Percentiles rank a stretch among this genome's conserved stretches.
Conservation (phyloP, 2,329 filamentous ascomycete genomes). For the Esteya vermicola region DNA sequence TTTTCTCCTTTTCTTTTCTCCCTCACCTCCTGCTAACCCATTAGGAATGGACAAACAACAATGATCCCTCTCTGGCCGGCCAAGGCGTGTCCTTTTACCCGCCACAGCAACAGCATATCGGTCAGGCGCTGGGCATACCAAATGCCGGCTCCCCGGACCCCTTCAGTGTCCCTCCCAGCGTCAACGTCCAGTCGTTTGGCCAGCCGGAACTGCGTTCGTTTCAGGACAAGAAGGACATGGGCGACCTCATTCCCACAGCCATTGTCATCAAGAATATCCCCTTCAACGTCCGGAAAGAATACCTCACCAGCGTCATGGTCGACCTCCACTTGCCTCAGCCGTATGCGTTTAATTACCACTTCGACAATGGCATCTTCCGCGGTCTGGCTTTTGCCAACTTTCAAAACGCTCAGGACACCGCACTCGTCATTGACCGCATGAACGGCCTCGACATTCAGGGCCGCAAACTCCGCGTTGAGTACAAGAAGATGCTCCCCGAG, state of each 20-base stretch:
- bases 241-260: conserved; percentile 92
- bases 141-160: conserved; percentile 27
- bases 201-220: conserved; percentile 23
- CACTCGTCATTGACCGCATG: conserved; percentile 80
- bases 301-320: conserved; percentile 84
- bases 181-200: conserved; percentile 25
- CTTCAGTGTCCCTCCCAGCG: conserved; percentile 19
- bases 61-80: conserved; percentile 6
- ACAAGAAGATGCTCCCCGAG: conserved; percentile 98
- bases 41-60: conserved; percentile 12
- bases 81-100: conserved; percentile 8
- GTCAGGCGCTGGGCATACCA: conserved; percentile 16
- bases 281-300: conserved; percentile 95
- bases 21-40: background rate
- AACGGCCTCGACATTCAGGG: conserved; percentile 95
- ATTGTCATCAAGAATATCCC: conserved; percentile 99
- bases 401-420: conserved; percentile 86
- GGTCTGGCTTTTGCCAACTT: conserved; percentile 97
- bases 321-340: conserved; percentile 86
- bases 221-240: conserved; percentile 38
- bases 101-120: conserved; percentile 9
- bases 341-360: conserved; percentile 99
- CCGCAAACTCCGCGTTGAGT: conserved; percentile 87
- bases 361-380: conserved; percentile 93
- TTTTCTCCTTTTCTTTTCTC: conserved; percentile 9